Evolutionary conservation across 1,139 yeast species (phyloP), one percentile per base, ranked within the genome.

Genomic region (Scheffersomyces titani): DNA sequence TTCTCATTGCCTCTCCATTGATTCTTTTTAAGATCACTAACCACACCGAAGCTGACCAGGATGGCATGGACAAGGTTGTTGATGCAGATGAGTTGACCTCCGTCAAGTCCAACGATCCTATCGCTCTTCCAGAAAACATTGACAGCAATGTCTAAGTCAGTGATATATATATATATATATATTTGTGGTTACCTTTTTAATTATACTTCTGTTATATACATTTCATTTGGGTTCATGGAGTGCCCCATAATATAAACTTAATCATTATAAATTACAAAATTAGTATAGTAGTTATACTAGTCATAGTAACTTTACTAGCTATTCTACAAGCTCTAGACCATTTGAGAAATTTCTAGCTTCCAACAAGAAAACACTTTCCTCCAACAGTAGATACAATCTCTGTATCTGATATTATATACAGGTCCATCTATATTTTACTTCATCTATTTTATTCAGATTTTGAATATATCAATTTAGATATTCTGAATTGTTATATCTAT

Each of bases 21-120:
- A 69, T 84, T 49, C 78, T 74, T 63, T 77, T 72, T 66, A 73
- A 65, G 63, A 74, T 85, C 59, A 71, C 72, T 47, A 86, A 84
- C 59, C 77, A 72, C 60, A 80, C 86, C 49, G 75, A 70, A 36
- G 63, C 69, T n/a, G 80, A 74, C 57, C 81, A 78, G 50, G 79
- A 75, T 55, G 73, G 69, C 24, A 60, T 74, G 57, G 70, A 61
- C 50, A 73, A 70, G 47, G 62, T 71, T 30, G 54, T 73, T 52
- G 76, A 65, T 13, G 68, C 65, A 18, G 62, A 61, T 4, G 78
- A 74, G 63, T 58, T 74, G 52, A 66, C 62, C 55, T 65, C 69
- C 13, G 70, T 67, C 49, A 63, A 64, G 53, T 70, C 72, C 5
- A 52, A 51, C 40, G 54, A 50, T 24, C 51, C 49, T 46, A 46